Evolutionary conservation across 805 yeast species (phyloP).

Genomic region (Candida arabinofermentans): DNA sequence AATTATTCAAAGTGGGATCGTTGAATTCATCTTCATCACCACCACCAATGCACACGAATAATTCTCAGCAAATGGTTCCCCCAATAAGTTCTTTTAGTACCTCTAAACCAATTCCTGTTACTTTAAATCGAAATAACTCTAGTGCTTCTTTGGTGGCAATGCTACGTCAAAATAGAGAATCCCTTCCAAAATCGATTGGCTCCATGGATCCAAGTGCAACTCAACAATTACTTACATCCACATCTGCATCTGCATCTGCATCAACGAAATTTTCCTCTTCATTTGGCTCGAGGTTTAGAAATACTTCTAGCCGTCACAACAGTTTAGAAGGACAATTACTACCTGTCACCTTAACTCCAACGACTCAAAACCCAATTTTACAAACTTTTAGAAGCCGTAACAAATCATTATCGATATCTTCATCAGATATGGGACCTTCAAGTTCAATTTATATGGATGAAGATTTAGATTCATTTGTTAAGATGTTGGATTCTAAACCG

Average conservation of each 20-base stretch:
- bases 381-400: conserved; percentile 24
- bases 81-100: conserved; percentile 15
- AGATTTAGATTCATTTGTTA: conserved; percentile 32
- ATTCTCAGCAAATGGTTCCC: not conserved
- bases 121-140: conserved; percentile 45
- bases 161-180: conserved; percentile 37
- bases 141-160: conserved; percentile 52
- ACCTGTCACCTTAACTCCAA: conserved; percentile 10
- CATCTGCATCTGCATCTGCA: conserved; percentile 16
- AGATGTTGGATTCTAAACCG: conserved; percentile 34
- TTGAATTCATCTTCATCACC: conserved; percentile 38
- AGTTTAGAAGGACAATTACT: conserved; percentile 27
- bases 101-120: conserved; percentile 34
- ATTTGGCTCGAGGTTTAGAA: conserved; percentile 53
- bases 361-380: conserved; percentile 16
- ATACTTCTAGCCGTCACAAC: conserved; percentile 24
- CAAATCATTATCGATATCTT: conserved; percentile 21
- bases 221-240: not conserved
- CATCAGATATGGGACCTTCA: conserved; percentile 25
- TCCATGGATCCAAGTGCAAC: conserved; percentile 19
- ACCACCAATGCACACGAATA: conserved; percentile 12
- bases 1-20: conserved; percentile 63
- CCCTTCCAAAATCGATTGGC: conserved; percentile 40
- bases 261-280: conserved; percentile 68
- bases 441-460: conserved; percentile 29